Evolutionary conservation across 78 protist species (phyloP).

Genomic region (Planoprotostelium fungivorum): DNA sequence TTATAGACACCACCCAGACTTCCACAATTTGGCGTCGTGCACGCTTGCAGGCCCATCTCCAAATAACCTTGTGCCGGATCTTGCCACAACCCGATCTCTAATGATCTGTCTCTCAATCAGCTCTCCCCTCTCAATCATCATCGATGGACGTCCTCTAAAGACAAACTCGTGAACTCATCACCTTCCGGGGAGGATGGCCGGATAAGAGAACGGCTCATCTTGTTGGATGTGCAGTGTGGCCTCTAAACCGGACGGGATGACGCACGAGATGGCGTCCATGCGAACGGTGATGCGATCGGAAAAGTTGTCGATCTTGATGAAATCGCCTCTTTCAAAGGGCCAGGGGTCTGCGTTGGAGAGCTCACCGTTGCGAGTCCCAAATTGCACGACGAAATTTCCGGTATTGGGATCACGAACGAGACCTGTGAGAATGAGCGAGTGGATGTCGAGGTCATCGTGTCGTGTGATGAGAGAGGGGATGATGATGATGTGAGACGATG

Average conservation of each 20-base stretch:
- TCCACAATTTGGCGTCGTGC: neutral
- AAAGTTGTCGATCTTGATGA: neutral
- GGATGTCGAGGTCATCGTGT: too few relatives aligned
- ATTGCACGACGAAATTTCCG: neutral
- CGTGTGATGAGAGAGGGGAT: too few relatives aligned
- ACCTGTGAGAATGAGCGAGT: too few relatives aligned
- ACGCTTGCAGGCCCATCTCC: neutral
- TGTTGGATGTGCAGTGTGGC: neutral
- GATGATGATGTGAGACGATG: too few relatives aligned
- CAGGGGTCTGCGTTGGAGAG: neutral
- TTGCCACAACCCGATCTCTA: neutral
- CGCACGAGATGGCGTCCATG: neutral
- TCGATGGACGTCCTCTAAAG: neutral
- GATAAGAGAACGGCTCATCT: neutral
- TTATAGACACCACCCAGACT: neutral
- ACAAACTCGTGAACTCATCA: neutral
- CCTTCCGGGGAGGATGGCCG: neutral
- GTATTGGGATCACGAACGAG: neutral
- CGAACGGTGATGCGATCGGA: neutral
- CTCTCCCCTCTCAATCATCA: neutral
- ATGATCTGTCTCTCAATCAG: neutral
- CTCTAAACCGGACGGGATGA: neutral
- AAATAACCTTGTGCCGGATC: neutral
- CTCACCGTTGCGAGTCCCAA: neutral
- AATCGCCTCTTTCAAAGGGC: neutral